Percentiles rank a stretch among this genome's conserved stretches.
These are phyloP conservation scores for Leucocoprinus sp. DNA, from an alignment of 768 basidiomycete genomes.

Conservation along the genomic window DNA sequence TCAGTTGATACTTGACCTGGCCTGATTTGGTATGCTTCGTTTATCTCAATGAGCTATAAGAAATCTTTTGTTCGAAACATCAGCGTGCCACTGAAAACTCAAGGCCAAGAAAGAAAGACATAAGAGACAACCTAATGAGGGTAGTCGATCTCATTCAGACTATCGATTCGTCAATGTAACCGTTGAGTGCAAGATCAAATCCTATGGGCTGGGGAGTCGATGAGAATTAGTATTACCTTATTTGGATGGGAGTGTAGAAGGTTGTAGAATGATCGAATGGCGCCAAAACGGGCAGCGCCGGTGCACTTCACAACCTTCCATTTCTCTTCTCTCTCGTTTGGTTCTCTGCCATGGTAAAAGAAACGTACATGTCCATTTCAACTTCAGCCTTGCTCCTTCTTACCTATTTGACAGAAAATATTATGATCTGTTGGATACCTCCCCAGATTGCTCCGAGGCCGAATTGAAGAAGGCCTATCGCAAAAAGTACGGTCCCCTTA, in stretches of 20 bases:
- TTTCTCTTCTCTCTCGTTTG: slow-evolving; percentile 13
- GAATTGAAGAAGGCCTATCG: slow-evolving; percentile 96
- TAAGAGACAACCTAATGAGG: no score
- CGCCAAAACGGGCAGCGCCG: slow-evolving; percentile 22
- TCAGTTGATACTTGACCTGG: no score
- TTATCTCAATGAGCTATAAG: no score
- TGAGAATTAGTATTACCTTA: slow-evolving; percentile 24
- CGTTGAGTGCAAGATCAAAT: no score
- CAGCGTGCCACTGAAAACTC: no score
- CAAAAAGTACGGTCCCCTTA: slow-evolving; percentile 55
- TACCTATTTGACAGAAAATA: slow-evolving; percentile 51
- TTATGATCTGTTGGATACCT: slow-evolving; percentile 88
- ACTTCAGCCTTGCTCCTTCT: slow-evolving; percentile 9
- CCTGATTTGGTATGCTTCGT: no score
- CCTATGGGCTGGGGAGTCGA: no score
- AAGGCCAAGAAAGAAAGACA: no score
- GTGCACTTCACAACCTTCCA: slow-evolving; percentile 13
- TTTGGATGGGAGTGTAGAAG: slow-evolving; percentile 30
- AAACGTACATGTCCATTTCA: slow-evolving; percentile 40
- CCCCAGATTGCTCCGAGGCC: slow-evolving; percentile 66
- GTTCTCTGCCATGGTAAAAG: slow-evolving; percentile 50
- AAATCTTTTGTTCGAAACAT: no score
- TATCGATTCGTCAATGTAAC: no score
- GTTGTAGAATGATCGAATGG: slow-evolving; percentile 35
- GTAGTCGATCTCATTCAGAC: no score